These are phyloP conservation scores for Agaricus blazei DNA, from an alignment of 768 basidiomycete genomes.

Conservation along the genomic window DNA sequence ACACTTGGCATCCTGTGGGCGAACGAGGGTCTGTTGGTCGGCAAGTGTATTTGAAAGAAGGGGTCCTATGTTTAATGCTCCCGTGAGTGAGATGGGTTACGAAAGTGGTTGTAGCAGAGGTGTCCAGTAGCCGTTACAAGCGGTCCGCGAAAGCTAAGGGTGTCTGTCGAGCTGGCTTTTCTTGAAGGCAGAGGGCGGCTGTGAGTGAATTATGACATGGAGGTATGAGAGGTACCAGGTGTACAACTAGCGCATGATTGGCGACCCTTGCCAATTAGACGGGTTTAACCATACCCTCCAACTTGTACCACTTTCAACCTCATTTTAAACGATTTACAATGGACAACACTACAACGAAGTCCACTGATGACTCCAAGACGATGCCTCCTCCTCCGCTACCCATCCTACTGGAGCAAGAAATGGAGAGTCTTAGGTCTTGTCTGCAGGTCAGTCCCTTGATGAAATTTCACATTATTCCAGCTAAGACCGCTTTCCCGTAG, in stretches of 20 bases:
- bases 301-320: not conserved
- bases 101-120: no score
- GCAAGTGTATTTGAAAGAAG: not conserved
- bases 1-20: not conserved
- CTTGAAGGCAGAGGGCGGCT: not conserved
- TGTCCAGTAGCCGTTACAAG: no score
- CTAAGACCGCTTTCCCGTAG: conserved; percentile 21
- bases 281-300: not conserved
- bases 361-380: conserved; percentile 28
- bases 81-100: no score
- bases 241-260: not conserved
- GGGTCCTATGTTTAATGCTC: no score
- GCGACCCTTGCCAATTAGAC: not conserved
- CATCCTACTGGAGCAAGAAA: conserved; percentile 58
- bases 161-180: not conserved
- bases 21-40: not conserved
- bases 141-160: not conserved
- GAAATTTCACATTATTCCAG: not conserved
- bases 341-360: conserved; percentile 12
- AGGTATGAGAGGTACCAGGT: not conserved
- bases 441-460: conserved; percentile 40
- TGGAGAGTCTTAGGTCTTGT: conserved; percentile 48
- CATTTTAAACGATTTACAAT: not conserved
- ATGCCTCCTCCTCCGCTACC: conserved; percentile 45
- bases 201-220: not conserved